A percentile compares a stretch with the other conserved stretches of the same genome.
Evolutionary conservation across 2,329 filamentous ascomycete species (phyloP).

Genomic region (Ophiostoma ulmi): DNA sequence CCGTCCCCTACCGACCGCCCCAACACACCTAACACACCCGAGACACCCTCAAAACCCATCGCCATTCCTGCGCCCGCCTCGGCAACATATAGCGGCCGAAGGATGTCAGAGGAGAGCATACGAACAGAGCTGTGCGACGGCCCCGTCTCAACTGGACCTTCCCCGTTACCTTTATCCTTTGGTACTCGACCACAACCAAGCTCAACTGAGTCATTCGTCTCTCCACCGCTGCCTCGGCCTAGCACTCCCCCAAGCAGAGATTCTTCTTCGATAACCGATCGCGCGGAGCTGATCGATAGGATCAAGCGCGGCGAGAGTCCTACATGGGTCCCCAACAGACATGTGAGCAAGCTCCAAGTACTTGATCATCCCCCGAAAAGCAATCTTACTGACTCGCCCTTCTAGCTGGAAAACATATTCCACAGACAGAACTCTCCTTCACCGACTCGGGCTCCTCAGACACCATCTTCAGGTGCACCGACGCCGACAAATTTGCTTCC

Average conservation of each 20-base stretch:
- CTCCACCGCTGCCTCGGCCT: neutral
- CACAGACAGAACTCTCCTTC: constrained; percentile 32
- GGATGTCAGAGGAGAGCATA: constrained; percentile 56
- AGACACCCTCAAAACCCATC: constrained; percentile 28
- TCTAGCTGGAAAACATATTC: constrained; percentile 41
- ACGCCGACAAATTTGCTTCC: constrained; percentile 37
- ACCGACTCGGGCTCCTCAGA: constrained; percentile 36
- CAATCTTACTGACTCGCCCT: neutral
- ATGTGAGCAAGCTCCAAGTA: constrained; percentile 42
- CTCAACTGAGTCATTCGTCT: neutral
- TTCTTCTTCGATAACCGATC: constrained; percentile 43
- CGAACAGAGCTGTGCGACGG: constrained; percentile 58
- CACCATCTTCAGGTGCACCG: constrained; percentile 37
- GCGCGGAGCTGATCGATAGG: constrained; percentile 74
- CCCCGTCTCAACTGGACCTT: constrained; percentile 44
- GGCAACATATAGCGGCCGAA: constrained; percentile 31
- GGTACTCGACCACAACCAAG: neutral
- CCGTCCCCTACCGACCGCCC: neutral
- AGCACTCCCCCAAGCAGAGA: constrained; percentile 9
- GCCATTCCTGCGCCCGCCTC: constrained; percentile 26
- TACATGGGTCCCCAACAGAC: constrained; percentile 60
- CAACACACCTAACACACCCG: neutral
- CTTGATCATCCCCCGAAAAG: neutral
- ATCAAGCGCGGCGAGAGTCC: constrained; percentile 76
- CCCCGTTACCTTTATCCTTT: neutral